Evolutionary conservation across 2,329 filamentous ascomycete species (phyloP).

Genomic region (Neopestalotiopsis sp.): DNA sequence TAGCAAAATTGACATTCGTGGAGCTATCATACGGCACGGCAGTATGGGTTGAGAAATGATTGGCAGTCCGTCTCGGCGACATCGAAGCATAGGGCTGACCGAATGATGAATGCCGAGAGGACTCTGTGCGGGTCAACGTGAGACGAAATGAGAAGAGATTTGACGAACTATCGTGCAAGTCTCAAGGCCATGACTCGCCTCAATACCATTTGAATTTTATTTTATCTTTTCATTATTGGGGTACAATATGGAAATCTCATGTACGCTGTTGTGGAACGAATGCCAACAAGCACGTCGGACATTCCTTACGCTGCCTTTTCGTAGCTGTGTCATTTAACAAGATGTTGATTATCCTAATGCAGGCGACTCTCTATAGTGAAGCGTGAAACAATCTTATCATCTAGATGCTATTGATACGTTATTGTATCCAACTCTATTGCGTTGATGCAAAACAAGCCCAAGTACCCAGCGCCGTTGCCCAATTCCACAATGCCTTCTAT

Average conservation of each 20-base stretch:
- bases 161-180: too few species aligned
- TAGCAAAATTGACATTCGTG: too few species aligned
- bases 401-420: neutral
- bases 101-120: neutral
- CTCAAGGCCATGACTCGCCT: too few species aligned
- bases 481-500: slow-evolving; percentile 2
- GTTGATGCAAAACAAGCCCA: slow-evolving; percentile 2
- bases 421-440: slow-evolving; percentile 1
- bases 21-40: neutral
- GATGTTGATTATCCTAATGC: neutral
- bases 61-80: neutral
- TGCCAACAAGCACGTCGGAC: too few species aligned
- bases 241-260: too few species aligned
- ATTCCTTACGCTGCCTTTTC: too few species aligned
- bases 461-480: neutral
- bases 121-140: neutral
- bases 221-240: too few species aligned
- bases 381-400: neutral
- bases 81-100: neutral
- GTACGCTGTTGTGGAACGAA: too few species aligned
- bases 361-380: neutral
- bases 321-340: neutral
- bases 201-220: too few species aligned
- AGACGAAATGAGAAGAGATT: neutral
- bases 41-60: neutral